Percentiles rank a stretch among this genome's conserved stretches.
These are phyloP conservation scores for Aspergillus intermedius DNA, from an alignment of 2,329 filamentous ascomycete genomes.

Conservation along the genomic window DNA sequence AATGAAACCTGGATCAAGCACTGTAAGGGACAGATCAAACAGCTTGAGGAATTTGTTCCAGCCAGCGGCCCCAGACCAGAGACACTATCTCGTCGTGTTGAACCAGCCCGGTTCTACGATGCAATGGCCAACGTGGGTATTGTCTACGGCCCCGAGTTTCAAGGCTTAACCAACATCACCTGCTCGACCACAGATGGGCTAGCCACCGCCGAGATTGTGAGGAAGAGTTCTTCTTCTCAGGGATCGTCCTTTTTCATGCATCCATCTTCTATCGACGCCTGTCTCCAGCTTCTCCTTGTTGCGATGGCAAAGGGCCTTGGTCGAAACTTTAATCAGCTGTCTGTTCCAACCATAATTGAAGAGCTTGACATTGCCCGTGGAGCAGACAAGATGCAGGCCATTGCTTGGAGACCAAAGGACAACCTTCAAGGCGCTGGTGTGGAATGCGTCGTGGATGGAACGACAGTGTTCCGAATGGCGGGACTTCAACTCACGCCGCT, in stretches of 20 bases:
- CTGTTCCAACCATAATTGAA: not conserved
- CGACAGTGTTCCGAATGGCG: too few relatives aligned
- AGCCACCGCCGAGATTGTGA: not conserved
- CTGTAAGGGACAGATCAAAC: conserved; percentile 13
- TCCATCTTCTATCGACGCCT: conserved; percentile 1
- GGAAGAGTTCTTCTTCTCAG: too few relatives aligned
- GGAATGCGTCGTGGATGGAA: not conserved
- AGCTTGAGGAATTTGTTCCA: not conserved
- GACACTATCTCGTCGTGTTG: conserved; percentile 9
- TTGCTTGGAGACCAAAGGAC: not conserved
- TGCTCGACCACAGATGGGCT: conserved; percentile 1
- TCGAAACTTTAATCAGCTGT: not conserved
- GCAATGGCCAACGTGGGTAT: conserved; percentile 10
- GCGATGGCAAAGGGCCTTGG: not conserved
- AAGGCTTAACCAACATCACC: conserved; percentile 5
- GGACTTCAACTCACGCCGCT: too few relatives aligned
- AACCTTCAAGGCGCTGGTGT: not conserved
- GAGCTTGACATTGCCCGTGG: not conserved
- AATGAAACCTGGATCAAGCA: conserved; percentile 19
- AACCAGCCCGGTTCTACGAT: conserved; percentile 8
- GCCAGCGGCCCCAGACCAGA: not conserved
- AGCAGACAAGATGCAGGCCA: not conserved
- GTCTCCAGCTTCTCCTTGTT: not conserved
- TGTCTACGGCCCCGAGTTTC: conserved; percentile 10
- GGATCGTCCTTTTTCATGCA: conserved; percentile 1